Evolutionary conservation across 441 rosid species (phyloP).

Genomic region (Croton laevigatus): DNA sequence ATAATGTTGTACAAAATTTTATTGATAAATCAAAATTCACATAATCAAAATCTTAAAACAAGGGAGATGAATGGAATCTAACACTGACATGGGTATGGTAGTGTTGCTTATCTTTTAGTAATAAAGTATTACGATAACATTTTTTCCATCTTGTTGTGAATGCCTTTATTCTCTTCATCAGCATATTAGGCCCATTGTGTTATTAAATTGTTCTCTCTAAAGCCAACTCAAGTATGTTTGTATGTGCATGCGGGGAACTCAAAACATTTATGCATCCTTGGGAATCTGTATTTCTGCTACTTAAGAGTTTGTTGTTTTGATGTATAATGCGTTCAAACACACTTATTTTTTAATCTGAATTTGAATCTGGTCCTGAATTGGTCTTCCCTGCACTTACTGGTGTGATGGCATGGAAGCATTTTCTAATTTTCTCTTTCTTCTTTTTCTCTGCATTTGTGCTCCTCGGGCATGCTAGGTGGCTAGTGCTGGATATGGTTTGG

Average conservation of each 20-base stretch:
- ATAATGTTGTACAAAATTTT: not conserved
- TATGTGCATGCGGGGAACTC: slow-evolving; percentile 1
- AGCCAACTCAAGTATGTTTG: not conserved
- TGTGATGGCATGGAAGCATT: not conserved
- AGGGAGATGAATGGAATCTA: not conserved
- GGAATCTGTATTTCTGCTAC: not conserved
- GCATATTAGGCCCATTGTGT: not conserved
- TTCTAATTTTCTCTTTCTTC: slow-evolving; percentile 5
- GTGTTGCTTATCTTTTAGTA: not conserved
- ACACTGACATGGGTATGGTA: not conserved
- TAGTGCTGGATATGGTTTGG: slow-evolving; percentile 74
- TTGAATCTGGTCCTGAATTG: not conserved
- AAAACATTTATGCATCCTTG: not conserved
- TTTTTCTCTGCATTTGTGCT: slow-evolving; percentile 4
- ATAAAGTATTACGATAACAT: not conserved
- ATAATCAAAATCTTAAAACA: not conserved
- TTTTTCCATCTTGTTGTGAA: not conserved
- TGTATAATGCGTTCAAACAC: not conserved
- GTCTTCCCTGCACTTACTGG: not conserved
- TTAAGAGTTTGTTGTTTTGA: not conserved
- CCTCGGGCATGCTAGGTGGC: slow-evolving; percentile 47
- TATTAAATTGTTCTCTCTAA: not conserved
- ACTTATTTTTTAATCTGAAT: not conserved
- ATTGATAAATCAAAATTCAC: not conserved
- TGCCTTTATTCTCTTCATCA: not conserved